Evolutionary conservation across 192 early-diverging fungal species (phyloP).

Genomic region (Coemansia sp.): DNA sequence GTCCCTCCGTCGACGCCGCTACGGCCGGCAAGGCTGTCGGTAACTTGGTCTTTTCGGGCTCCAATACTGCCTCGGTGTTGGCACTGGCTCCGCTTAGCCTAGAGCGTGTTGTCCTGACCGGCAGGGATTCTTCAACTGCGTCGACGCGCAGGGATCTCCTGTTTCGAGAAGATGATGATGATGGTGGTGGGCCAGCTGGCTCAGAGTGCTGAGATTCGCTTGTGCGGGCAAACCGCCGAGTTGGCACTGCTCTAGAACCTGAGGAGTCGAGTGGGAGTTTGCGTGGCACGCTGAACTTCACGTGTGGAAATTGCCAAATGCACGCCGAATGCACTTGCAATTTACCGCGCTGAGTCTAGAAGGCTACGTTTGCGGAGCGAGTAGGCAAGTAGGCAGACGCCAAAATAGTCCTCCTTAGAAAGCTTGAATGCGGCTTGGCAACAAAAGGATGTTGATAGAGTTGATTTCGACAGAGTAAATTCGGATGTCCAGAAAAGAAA

Average conservation of each 20-base stretch:
- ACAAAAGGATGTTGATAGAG: neutral
- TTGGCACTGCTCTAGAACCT: constrained; percentile 19
- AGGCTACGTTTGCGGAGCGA: constrained; percentile 11
- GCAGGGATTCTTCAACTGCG: neutral
- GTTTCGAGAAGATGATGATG: neutral
- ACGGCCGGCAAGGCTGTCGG: neutral
- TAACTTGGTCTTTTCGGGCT: neutral
- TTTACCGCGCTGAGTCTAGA: constrained; percentile 13
- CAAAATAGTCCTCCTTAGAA: neutral
- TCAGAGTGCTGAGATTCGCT: constrained; percentile 27
- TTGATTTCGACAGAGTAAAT: no score
- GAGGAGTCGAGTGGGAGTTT: constrained; percentile 18
- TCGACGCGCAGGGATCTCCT: neutral
- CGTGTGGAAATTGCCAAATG: constrained; percentile 28
- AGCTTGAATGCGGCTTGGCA: neutral
- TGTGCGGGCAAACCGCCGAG: constrained; percentile 32
- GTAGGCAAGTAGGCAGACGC: neutral
- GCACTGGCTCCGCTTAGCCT: neutral
- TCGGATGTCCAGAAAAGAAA: no score
- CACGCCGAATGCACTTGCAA: constrained; percentile 31
- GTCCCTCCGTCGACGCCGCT: neutral
- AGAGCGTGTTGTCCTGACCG: neutral
- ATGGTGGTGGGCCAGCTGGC: neutral
- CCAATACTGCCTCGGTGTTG: neutral
- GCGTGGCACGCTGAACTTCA: constrained; percentile 31